Evolutionary conservation across 108 stramenopile genomes (phyloP), one percentile per base, ranked within the genome.

Genomic region (Skeletonema potamos): DNA sequence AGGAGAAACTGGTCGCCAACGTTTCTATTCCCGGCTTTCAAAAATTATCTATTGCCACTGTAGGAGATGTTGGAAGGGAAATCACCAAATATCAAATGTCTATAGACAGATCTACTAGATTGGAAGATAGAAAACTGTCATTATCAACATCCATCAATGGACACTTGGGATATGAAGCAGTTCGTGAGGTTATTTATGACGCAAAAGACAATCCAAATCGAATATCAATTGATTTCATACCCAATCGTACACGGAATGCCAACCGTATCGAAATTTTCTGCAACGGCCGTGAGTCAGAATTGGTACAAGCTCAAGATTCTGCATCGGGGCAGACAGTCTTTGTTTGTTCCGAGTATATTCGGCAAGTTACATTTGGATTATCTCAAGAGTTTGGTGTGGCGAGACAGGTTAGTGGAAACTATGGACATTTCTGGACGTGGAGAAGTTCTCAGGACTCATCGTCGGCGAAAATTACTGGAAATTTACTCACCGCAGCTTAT

Each of bases 231-330:
- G 87, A 83, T 18, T 93, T 93, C 81, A 76, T 86, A n/a, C 84
- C 82, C 4, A 82, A 93, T 62, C 74, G 79, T 43, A 93, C 92
- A 43, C 70, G 71, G 24, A 93, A 93, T 81, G 92, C 92, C 9
- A 88, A 93, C 67, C 84, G 92, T n/a, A 88, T 93, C 55, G 92
- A 93, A 77, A 48, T 93, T 11, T 93, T 93, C 68, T 88, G 83
- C 63, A 93, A 93, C 70, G 92, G 82, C 11, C 78, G 92, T 2
- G 92, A 90, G 54, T 86, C 88, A 1, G 89, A 92, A 66, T 58
- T 68, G 51, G 70, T 76, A 64, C 9, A 57, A 27, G 15, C 56
- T 2, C 55, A 65, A 28, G 29, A 26, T 26, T 64, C 33, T 9
- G 20, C 61, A 28, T 51, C 27, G 15, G 71, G 24, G 17, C 54